A percentile compares a stretch with the other conserved stretches of the same genome.
These are phyloP conservation scores for Daldinia loculata DNA, from an alignment of 495 filamentous ascomycete species.

Conservation along the genomic window DNA sequence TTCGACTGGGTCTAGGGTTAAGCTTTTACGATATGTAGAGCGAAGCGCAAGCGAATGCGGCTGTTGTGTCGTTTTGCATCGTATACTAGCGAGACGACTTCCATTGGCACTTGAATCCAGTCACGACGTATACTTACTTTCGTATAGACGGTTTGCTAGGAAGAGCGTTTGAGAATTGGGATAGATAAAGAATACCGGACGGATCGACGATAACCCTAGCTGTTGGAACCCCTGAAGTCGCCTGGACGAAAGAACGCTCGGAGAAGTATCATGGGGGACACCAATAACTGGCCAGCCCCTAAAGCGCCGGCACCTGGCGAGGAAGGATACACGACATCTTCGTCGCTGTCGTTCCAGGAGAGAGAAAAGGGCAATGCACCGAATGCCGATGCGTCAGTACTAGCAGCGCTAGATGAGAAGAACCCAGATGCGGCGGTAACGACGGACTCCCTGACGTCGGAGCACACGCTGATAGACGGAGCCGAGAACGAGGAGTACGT, in stretches of 20 bases:
- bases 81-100: not conserved
- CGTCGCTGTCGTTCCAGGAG: slow-evolving; percentile 15
- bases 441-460: not conserved
- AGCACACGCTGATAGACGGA: slow-evolving; percentile 12
- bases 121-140: slow-evolving; percentile 3
- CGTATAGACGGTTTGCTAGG: not conserved
- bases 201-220: not conserved
- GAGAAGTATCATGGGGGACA: slow-evolving; percentile 15
- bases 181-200: not conserved
- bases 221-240: not conserved
- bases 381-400: not conserved
- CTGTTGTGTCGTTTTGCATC: not conserved
- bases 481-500: slow-evolving; percentile 34
- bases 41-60: not conserved
- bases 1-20: not conserved
- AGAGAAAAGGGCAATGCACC: slow-evolving; percentile 5
- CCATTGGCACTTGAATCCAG: not conserved
- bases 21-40: not conserved
- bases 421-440: slow-evolving; percentile 6
- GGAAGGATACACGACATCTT: slow-evolving; percentile 15
- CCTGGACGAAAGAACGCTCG: not conserved
- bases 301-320: not conserved
- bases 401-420: not conserved
- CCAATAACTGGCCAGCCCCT: slow-evolving; percentile 5
- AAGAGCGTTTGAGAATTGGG: not conserved